A percentile compares a stretch with the other conserved stretches of the same genome.
Conservation (phyloP, 306 rosid genomes). For the Leucaena leucocephala region DNA sequence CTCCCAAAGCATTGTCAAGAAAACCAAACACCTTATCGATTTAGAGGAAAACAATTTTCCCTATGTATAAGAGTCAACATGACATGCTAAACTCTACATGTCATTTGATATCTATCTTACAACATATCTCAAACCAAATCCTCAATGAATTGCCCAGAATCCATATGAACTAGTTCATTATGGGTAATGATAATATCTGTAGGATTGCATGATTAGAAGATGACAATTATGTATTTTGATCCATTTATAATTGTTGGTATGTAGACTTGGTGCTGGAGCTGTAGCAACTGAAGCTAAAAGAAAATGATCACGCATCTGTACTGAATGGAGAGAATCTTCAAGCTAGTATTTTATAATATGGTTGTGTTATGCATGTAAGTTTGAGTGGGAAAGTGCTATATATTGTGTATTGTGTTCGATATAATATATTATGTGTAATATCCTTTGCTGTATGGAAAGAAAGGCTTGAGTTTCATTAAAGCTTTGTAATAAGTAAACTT, state of each 20-base stretch:
- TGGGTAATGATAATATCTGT: constrained; percentile 27
- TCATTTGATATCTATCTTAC: constrained; percentile 23
- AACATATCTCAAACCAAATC: constrained; percentile 26
- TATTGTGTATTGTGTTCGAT: constrained; percentile 31
- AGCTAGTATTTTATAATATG: constrained; percentile 44
- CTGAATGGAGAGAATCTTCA: constrained; percentile 40
- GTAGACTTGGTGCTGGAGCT: constrained; percentile 98
- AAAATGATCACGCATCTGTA: constrained; percentile 30
- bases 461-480: constrained; percentile 41
- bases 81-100: background rate
- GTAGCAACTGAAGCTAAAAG: constrained; percentile 45
- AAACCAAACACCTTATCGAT: background rate
- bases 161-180: constrained; percentile 25
- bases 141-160: background rate
- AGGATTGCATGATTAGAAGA: constrained; percentile 28
- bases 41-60: constrained; percentile 6
- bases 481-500: constrained; percentile 31
- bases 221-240: constrained; percentile 37
- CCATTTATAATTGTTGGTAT: constrained; percentile 41
- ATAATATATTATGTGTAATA: constrained; percentile 4
- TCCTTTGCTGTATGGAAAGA: background rate
- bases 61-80: background rate
- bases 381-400: constrained; percentile 22
- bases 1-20: constrained; percentile 17
- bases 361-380: constrained; percentile 37